Evolutionary conservation across 495 filamentous ascomycete species (phyloP).

Genomic region (Tuber microsphaerosporum): DNA sequence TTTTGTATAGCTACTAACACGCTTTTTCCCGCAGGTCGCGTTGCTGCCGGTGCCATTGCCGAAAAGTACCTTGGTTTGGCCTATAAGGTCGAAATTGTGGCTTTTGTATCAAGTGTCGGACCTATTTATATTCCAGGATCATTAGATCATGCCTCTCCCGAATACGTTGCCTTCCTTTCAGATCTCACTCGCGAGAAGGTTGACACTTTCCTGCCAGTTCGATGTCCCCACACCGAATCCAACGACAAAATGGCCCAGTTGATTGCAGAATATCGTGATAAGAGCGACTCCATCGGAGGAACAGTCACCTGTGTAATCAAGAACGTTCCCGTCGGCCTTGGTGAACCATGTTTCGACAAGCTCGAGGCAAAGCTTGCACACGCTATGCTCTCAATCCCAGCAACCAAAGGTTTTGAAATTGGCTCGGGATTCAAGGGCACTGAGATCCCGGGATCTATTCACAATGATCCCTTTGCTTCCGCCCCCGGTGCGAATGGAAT

Average conservation of each 20-base stretch:
- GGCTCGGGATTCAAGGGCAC: slow-evolving; percentile 89
- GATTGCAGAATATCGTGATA: slow-evolving; percentile 73
- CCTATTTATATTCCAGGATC: slow-evolving; percentile 68
- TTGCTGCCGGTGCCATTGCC: slow-evolving; percentile 89
- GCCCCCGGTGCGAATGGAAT: slow-evolving; percentile 45
- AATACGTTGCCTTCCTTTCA: slow-evolving; percentile 68
- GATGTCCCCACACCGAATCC: slow-evolving; percentile 66
- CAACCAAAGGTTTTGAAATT: slow-evolving; percentile 94
- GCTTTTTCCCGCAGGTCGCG: slow-evolving; percentile 51
- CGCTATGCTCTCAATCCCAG: slow-evolving; percentile 94
- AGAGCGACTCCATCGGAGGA: slow-evolving; percentile 85
- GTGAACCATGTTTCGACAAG: slow-evolving; percentile 95
- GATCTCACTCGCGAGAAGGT: slow-evolving; percentile 70
- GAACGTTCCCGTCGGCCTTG: slow-evolving; percentile 78
- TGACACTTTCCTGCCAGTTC: slow-evolving; percentile 73
- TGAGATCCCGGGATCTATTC: slow-evolving; percentile 77
- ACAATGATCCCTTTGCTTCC: slow-evolving; percentile 86
- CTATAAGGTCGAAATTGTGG: slow-evolving; percentile 81
- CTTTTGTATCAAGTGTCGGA: slow-evolving; percentile 83
- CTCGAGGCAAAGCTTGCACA: slow-evolving; percentile 89
- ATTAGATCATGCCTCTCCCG: slow-evolving; percentile 75
- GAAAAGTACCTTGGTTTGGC: slow-evolving; percentile 82
- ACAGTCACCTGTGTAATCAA: slow-evolving; percentile 94
- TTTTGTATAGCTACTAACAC: slow-evolving; percentile 5
- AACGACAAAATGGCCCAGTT: slow-evolving; percentile 66